These are phyloP conservation scores for Coelastrella sp. DNA, from an alignment of 139 green algal genomes.

Conservation along the genomic window DNA sequence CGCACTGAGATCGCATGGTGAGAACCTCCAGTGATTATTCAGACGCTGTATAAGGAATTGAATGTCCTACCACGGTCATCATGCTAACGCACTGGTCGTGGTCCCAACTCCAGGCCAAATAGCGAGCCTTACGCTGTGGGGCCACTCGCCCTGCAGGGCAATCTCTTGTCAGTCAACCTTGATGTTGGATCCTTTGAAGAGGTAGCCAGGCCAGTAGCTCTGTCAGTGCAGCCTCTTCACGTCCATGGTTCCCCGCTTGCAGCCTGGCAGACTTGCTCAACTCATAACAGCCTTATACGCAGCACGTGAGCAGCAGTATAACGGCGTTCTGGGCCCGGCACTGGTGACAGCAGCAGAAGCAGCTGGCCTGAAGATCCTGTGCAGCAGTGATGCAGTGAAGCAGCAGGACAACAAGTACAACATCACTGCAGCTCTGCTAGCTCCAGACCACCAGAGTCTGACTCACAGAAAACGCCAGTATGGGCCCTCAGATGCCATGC, in stretches of 20 bases:
- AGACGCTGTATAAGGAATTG: too few species aligned
- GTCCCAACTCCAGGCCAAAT: too few species aligned
- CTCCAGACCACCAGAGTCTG: not conserved
- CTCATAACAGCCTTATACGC: not conserved
- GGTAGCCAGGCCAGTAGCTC: not conserved
- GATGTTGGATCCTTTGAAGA: too few species aligned
- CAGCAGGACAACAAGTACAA: not conserved
- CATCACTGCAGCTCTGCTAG: not conserved
- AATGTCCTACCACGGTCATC: too few species aligned
- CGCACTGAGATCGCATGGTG: too few species aligned
- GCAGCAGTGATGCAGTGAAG: not conserved
- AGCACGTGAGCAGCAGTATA: not conserved
- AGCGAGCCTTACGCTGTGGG: too few species aligned
- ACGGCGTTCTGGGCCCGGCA: not conserved
- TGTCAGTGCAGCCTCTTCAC: not conserved
- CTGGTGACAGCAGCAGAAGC: not conserved
- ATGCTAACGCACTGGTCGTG: too few species aligned
- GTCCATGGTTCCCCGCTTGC: not conserved
- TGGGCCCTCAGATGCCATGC: not conserved
- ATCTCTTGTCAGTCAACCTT: too few species aligned
- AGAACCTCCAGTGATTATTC: too few species aligned
- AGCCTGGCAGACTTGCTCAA: not conserved
- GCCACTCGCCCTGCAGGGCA: too few species aligned
- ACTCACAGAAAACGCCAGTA: not conserved
- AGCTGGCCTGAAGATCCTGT: not conserved